Evolutionary conservation across 331 rosid genomes (phyloP).

Genomic region (Acacia concinna): DNA sequence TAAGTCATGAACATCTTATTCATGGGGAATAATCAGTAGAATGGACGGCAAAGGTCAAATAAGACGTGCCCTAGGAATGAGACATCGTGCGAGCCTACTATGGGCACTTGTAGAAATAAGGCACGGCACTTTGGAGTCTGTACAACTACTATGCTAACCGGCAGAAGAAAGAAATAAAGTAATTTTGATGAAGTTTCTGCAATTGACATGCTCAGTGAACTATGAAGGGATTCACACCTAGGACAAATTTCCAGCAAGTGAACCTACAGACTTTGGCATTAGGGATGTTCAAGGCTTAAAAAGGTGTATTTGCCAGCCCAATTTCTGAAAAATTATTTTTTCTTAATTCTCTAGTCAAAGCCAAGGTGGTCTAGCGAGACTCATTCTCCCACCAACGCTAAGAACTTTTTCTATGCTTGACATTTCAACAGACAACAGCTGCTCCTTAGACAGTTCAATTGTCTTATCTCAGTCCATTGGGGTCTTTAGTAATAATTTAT

Average conservation of each 20-base stretch:
- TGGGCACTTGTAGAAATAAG: neutral
- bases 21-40: neutral
- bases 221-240: neutral
- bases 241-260: neutral
- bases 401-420: neutral
- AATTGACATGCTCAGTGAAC: neutral
- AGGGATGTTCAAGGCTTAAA: neutral
- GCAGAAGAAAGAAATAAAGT: neutral
- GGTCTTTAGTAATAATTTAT: neutral
- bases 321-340: neutral
- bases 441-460: neutral
- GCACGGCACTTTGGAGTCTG: neutral
- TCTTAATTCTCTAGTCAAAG: neutral
- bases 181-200: neutral
- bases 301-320: neutral
- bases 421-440: neutral
- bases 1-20: neutral
- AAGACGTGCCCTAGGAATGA: neutral
- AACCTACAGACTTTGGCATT: neutral
- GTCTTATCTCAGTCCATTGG: neutral
- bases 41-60: neutral
- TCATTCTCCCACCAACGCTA: neutral
- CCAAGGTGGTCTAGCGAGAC: neutral
- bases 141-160: neutral
- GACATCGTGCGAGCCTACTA: neutral